Percentiles rank a stretch among this genome's conserved stretches.
phyloP scores from a whole-genome alignment of 495 filamentous ascomycete genomes.

The Penicillium egyptiacum region DNA sequence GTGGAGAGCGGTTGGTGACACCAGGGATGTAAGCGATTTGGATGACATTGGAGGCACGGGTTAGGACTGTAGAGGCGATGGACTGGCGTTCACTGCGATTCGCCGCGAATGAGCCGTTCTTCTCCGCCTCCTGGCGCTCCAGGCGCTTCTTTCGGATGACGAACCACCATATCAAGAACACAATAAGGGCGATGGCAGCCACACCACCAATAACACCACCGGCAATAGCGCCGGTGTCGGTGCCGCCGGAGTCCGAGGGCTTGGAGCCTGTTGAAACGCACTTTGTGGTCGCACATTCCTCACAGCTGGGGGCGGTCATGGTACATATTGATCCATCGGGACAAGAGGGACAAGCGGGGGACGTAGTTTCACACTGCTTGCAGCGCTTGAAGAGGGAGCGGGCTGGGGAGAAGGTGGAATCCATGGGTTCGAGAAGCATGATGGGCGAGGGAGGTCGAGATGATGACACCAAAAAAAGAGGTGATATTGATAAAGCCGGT shows the following conservation, averaged over 20 bases:
- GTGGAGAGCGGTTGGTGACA: constrained; percentile 87
- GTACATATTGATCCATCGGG: constrained; percentile 52
- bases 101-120: constrained; percentile 58
- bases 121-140: constrained; percentile 54
- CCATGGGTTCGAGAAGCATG: constrained; percentile 32
- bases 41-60: constrained; percentile 95
- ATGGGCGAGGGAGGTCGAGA: constrained; percentile 12
- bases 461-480: constrained; percentile 5
- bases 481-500: constrained; percentile 27
- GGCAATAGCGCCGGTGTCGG: constrained; percentile 77
- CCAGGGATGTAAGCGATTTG: constrained; percentile 99
- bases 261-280: constrained; percentile 50
- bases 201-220: constrained; percentile 82
- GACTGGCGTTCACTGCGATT: constrained; percentile 81
- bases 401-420: constrained; percentile 29
- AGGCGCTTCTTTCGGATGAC: constrained; percentile 78
- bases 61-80: constrained; percentile 92
- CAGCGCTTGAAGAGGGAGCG: constrained; percentile 52
- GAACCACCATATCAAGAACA: constrained; percentile 82
- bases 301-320: constrained; percentile 55
- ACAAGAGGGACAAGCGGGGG: constrained; percentile 55
- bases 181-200: constrained; percentile 63
- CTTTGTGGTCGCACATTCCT: constrained; percentile 55
- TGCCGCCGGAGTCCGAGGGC: constrained; percentile 36
- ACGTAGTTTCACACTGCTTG: constrained; percentile 37